phyloP scores from a whole-genome alignment of 768 basidiomycete genomes.

The Collybiopsis luxurians region DNA sequence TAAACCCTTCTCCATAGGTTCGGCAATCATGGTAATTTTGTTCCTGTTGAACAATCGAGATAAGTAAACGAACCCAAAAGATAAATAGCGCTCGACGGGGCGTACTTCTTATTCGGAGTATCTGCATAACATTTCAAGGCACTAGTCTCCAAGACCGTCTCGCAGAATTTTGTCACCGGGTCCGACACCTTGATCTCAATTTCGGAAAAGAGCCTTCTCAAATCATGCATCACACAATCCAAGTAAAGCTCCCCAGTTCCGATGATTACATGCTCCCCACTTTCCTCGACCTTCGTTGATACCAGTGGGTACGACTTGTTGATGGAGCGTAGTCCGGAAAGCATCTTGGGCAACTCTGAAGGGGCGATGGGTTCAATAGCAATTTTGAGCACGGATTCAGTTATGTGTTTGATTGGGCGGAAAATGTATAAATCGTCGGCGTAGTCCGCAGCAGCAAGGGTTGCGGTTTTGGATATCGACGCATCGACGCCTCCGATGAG shows the following conservation, averaged over 20 bases:
- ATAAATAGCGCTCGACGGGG: conserved; percentile 9
- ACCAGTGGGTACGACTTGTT: conserved; percentile 97
- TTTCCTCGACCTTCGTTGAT: conserved; percentile 96
- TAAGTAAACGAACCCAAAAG: conserved; percentile 12
- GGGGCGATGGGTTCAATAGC: conserved; percentile 98
- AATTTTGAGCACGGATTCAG: conserved; percentile 94
- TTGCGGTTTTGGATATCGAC: conserved; percentile 94
- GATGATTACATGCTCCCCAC: conserved; percentile 94
- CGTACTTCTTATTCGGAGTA: conserved; percentile 97
- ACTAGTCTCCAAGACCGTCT: conserved; percentile 96
- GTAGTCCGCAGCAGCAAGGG: conserved; percentile 67
- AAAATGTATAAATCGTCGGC: conserved; percentile 87
- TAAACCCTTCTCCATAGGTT: conserved; percentile 92
- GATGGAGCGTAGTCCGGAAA: conserved; percentile 92
- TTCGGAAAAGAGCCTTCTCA: conserved; percentile 89
- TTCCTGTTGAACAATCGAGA: conserved; percentile 56
- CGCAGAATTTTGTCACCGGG: conserved; percentile 97
- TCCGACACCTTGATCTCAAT: conserved; percentile 99
- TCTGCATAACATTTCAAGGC: conserved; percentile 99
- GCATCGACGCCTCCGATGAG: conserved; percentile 91
- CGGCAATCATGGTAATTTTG: conserved; percentile 98
- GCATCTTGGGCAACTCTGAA: conserved; percentile 98
- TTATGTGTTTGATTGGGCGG: conserved; percentile 94
- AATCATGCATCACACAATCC: conserved; percentile 96
- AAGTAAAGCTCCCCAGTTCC: conserved; percentile 97